phyloP scores from a whole-genome alignment of 192 early-diverging fungal genomes.

The Entomortierella parvispora region DNA sequence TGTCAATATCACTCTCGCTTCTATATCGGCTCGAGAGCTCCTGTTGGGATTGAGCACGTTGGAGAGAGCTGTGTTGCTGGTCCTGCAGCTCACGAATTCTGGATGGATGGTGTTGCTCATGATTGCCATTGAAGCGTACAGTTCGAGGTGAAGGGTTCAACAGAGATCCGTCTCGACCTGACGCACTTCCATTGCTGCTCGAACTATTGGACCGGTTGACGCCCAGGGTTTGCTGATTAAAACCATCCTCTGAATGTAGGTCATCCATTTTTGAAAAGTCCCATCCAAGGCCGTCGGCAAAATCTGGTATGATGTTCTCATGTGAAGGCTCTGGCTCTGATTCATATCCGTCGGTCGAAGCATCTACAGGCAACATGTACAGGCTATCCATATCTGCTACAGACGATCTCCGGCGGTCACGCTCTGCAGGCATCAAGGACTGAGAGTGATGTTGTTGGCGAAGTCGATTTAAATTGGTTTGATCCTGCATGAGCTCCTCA shows the following conservation, averaged over 20 bases:
- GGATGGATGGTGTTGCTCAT: background rate
- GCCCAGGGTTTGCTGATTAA: background rate
- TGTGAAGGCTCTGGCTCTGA: slow-evolving; percentile 36
- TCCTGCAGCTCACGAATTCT: background rate
- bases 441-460: slow-evolving; percentile 21
- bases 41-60: slow-evolving; percentile 1
- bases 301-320: slow-evolving; percentile 12
- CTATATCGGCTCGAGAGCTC: background rate
- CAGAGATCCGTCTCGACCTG: background rate
- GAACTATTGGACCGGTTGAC: slow-evolving; percentile 41
- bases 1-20: too few relatives aligned
- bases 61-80: slow-evolving; percentile 1
- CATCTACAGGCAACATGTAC: slow-evolving; percentile 35
- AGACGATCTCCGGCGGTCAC: slow-evolving; percentile 32
- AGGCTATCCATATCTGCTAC: slow-evolving; percentile 47
- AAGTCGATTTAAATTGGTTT: slow-evolving; percentile 18
- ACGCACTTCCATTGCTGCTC: slow-evolving; percentile 21
- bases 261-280: slow-evolving; percentile 36
- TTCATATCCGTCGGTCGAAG: slow-evolving; percentile 39
- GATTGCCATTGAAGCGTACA: background rate
- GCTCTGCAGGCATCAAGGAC: slow-evolving; percentile 17
- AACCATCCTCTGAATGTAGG: slow-evolving; percentile 13
- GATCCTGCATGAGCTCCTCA: slow-evolving; percentile 46
- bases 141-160: background rate
- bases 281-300: slow-evolving; percentile 45